These are phyloP conservation scores for Hanseniaspora clermontiae DNA, from an alignment of 805 yeast genomes.

Conservation along the genomic window DNA sequence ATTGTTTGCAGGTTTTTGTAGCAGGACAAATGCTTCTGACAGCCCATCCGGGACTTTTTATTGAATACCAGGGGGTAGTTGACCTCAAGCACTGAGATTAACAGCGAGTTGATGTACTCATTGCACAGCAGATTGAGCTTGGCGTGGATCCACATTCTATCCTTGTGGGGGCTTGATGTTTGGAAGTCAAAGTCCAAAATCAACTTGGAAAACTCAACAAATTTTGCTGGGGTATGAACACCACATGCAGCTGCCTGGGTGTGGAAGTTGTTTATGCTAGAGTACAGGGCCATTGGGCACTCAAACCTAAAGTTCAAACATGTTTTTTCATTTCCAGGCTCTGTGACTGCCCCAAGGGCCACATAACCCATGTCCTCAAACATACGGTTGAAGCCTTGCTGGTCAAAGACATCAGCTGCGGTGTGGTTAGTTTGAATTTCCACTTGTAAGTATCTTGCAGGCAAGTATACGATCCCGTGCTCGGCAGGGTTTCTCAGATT, in stretches of 20 bases:
- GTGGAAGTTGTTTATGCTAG: background rate
- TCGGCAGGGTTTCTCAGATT: background rate
- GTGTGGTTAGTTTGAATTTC: background rate
- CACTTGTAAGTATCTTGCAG: background rate
- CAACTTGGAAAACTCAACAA: background rate
- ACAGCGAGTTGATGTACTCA: conserved; percentile 14
- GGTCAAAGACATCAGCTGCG: background rate
- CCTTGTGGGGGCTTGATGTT: background rate
- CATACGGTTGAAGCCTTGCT: background rate
- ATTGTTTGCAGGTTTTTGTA: conserved; percentile 21
- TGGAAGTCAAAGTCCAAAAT: background rate
- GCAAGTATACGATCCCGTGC: background rate
- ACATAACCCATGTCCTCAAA: background rate
- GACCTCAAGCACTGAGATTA: conserved; percentile 28
- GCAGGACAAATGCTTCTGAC: conserved; percentile 19
- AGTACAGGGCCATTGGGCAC: background rate
- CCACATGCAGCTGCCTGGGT: background rate
- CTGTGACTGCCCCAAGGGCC: background rate
- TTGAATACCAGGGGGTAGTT: conserved; percentile 28
- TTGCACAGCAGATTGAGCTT: background rate
- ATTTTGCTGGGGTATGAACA: background rate
- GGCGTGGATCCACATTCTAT: background rate
- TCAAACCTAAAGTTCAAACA: background rate
- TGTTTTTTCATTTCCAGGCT: background rate
- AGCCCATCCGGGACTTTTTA: conserved; percentile 17